These are phyloP conservation scores for Aspergillus nidulans DNA, from an alignment of 495 filamentous ascomycete genomes.

Conservation along the genomic window DNA sequence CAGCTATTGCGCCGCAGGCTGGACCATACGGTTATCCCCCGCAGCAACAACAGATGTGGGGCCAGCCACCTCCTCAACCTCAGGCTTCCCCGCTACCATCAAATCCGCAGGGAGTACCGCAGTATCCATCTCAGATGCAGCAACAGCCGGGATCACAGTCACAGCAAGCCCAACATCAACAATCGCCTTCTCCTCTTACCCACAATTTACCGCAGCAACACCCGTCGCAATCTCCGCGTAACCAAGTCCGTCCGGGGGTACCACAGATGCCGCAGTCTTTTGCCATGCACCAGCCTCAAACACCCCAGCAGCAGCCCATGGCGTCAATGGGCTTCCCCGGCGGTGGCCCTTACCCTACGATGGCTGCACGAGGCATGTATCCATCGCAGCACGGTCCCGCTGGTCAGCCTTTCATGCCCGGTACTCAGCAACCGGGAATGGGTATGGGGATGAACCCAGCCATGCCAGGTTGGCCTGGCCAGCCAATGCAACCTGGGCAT, in stretches of 20 bases:
- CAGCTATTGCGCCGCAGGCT: constrained; percentile 35
- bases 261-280: constrained; percentile 42
- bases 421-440: constrained; percentile 36
- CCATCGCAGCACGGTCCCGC: constrained; percentile 35
- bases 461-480: constrained; percentile 40
- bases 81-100: constrained; percentile 46
- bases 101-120: constrained; percentile 40
- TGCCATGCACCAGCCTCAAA: constrained; percentile 48
- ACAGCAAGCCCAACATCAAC: constrained; percentile 28
- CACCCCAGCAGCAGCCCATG: constrained; percentile 58
- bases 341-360: constrained; percentile 33
- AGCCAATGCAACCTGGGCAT: constrained; percentile 42
- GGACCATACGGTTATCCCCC: constrained; percentile 45
- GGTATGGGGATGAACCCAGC: constrained; percentile 39
- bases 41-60: constrained; percentile 49
- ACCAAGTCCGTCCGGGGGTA: constrained; percentile 36
- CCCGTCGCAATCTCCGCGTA: constrained; percentile 48
- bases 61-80: constrained; percentile 52
- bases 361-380: constrained; percentile 40
- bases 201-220: constrained; percentile 34
- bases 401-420: constrained; percentile 39
- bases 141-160: neutral
- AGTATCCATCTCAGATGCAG: constrained; percentile 40
- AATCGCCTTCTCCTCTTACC: constrained; percentile 42
- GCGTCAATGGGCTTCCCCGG: constrained; percentile 41